Conservation (phyloP, 352 stramenopile species). For the Phytopythium litorale region DNA sequence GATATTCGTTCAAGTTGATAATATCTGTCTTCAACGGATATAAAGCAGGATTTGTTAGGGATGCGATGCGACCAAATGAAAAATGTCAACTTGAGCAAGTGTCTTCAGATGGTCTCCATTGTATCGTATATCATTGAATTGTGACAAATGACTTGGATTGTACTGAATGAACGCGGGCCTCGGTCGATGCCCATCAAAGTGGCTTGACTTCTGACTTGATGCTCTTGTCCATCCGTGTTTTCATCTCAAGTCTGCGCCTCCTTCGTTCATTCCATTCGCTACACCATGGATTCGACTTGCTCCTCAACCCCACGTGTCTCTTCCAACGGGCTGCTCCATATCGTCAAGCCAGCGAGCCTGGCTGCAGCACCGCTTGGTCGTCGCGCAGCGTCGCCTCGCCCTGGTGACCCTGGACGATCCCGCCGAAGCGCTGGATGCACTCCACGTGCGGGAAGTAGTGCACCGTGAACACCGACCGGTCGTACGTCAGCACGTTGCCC, state of each 20-base stretch:
- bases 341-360: neutral
- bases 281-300: neutral
- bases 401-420: constrained; percentile 70
- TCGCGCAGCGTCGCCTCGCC: constrained; percentile 30
- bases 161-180: neutral
- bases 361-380: neutral
- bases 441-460: constrained; percentile 80
- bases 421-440: constrained; percentile 78
- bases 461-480: constrained; percentile 40
- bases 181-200: neutral
- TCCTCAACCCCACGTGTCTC: neutral
- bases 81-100: neutral
- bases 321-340: neutral
- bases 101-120: neutral
- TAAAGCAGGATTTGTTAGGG: neutral
- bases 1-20: neutral
- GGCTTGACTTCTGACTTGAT: neutral
- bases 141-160: neutral
- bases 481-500: constrained; percentile 39
- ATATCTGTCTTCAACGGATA: neutral
- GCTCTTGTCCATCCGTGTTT: neutral
- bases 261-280: neutral
- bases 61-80: neutral
- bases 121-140: neutral
- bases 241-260: neutral